Evolutionary conservation across 2,329 filamentous ascomycete genomes (phyloP).

Genomic region (Cordyceps cicadae): DNA sequence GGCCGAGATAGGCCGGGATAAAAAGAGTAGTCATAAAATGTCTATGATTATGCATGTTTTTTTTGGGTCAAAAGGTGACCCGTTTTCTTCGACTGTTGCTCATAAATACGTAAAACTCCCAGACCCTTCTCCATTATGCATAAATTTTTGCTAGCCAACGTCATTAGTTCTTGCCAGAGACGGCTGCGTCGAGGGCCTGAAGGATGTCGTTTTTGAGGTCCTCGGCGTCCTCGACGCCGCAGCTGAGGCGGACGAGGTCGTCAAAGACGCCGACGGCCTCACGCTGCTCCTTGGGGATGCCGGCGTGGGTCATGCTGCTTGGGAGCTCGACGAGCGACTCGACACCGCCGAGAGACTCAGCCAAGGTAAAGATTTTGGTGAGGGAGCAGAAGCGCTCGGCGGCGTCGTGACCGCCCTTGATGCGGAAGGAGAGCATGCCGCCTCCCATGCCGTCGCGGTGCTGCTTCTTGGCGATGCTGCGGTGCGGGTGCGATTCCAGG

Average conservation of each 20-base stretch:
- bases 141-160: neutral
- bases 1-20: neutral
- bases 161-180: conserved; percentile 23
- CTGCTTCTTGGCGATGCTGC: conserved; percentile 76
- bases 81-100: neutral
- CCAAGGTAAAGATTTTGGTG: conserved; percentile 85
- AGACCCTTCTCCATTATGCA: neutral
- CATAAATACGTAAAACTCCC: neutral
- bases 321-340: conserved; percentile 90
- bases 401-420: conserved; percentile 75
- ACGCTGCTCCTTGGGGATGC: conserved; percentile 81
- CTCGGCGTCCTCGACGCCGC: conserved; percentile 82
- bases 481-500: conserved; percentile 77
- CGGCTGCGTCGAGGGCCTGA: conserved; percentile 72
- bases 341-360: conserved; percentile 85
- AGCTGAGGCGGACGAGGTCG: conserved; percentile 87
- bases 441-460: conserved; percentile 92
- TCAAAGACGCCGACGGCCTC: conserved; percentile 93
- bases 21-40: neutral
- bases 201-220: conserved; percentile 78
- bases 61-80: neutral
- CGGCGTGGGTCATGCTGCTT: conserved; percentile 92
- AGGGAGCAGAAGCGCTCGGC: conserved; percentile 88
- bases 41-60: neutral
- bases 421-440: conserved; percentile 95